Evolutionary conservation across 1,284 basidiomycete genomes (phyloP).

Genomic region (Ganoderma lucidum): DNA sequence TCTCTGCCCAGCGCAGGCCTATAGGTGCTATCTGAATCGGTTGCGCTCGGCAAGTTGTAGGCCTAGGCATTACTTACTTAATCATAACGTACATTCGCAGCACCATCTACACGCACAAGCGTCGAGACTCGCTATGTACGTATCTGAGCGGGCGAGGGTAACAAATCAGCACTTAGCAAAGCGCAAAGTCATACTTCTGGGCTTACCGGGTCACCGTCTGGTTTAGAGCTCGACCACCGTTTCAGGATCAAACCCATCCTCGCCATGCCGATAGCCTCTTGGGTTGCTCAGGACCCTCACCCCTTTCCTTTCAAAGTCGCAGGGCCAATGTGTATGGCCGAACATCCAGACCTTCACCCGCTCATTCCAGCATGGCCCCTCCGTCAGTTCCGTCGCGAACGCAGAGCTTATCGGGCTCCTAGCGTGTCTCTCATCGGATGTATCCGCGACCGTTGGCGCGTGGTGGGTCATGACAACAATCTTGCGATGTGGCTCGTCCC

Average conservation of each 20-base stretch:
- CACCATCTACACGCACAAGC: neutral
- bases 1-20: neutral
- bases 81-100: neutral
- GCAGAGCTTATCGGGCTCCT: slow-evolving; percentile 41
- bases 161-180: neutral
- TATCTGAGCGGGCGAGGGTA: neutral
- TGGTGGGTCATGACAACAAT: slow-evolving; percentile 49
- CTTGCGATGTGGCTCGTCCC: slow-evolving; percentile 42
- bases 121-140: neutral
- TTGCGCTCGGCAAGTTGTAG: too few species aligned
- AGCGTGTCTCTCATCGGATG: slow-evolving; percentile 41
- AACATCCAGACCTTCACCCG: slow-evolving; percentile 45
- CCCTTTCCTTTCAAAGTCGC: slow-evolving; percentile 45
- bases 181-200: neutral
- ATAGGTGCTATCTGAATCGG: too few species aligned
- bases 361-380: slow-evolving; percentile 29
- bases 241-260: slow-evolving; percentile 26
- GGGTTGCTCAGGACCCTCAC: slow-evolving; percentile 48
- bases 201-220: neutral
- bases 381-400: slow-evolving; percentile 46
- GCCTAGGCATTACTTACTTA: too few species aligned
- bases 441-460: slow-evolving; percentile 47
- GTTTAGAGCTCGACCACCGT: slow-evolving; percentile 29
- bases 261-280: slow-evolving; percentile 41
- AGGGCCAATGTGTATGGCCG: slow-evolving; percentile 51